phyloP scores from a whole-genome alignment of 345 rosid genomes.

The Atalantia buxifolia region DNA sequence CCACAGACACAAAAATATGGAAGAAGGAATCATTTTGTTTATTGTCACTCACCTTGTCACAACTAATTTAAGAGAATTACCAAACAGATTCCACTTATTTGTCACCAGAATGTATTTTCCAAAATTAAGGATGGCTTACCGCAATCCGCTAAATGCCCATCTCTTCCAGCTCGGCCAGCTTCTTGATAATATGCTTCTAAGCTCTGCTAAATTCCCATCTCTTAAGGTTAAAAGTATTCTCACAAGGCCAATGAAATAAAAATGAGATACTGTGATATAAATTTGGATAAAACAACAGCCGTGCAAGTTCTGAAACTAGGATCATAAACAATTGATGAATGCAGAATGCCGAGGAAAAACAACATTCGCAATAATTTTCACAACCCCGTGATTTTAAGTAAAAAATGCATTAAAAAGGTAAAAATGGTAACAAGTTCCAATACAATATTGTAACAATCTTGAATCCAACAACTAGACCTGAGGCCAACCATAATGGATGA shows the following conservation, averaged over 20 bases:
- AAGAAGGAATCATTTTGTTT: neutral
- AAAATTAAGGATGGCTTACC: conserved; percentile 39
- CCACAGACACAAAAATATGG: too few species aligned
- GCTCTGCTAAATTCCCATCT: conserved; percentile 41
- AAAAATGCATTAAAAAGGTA: neutral
- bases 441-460: neutral
- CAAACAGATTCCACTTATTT: neutral
- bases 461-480: conserved; percentile 49
- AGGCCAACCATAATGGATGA: conserved; percentile 95
- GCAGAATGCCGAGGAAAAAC: neutral
- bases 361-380: neutral
- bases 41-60: neutral
- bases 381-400: neutral
- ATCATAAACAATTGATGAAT: neutral
- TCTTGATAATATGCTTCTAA: conserved; percentile 96
- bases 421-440: neutral
- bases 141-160: conserved; percentile 81
- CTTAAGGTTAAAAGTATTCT: neutral
- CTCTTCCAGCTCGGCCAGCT: conserved; percentile 98
- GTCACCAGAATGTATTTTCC: neutral
- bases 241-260: conserved; percentile 2
- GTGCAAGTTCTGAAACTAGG: neutral
- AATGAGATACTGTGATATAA: neutral
- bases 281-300: neutral
- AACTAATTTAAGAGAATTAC: neutral